Base-by-base conservation (phyloP, 2,329 filamentous ascomycete genomes). In the Colletotrichum falcatum region DNA sequence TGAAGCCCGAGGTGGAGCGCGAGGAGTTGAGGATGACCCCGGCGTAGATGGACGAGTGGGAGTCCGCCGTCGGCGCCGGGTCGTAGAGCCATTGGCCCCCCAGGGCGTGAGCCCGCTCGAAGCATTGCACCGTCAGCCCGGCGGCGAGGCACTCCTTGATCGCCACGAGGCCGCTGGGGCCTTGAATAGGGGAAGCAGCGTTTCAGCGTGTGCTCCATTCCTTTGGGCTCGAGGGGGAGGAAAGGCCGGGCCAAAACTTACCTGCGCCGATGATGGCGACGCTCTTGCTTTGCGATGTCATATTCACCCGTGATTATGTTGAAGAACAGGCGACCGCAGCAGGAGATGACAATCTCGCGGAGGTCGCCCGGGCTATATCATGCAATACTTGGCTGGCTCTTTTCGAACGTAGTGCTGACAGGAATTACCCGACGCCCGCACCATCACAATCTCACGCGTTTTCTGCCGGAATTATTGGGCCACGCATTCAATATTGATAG, bases 31-130 rank as follows among this genome's bases (percentile, higher is more conserved):
- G 72, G 28, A 81, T 74, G 7, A 79, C 76, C 48, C 80, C 77
- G 37, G 79, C 74, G 74, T 82, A 80, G 12, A 82, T 79, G 35
- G 77, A 77, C 3, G 78, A 80, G 42, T 74, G 72, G 44, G 79
- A 61, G 65, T 80, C 74, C 71, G 63, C 56, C 39, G 74, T 55
- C 70, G 69, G 70, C 61, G 75, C 73, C 4, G 75, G 71, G 48
- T 81, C 76, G 70, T 81, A 82, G 53, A 76, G 77, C 81, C 81
- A 83, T 65, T 79, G 78, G 42, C 81, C 81, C 51, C 81, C 82
- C 59, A 83, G 76, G 56, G 76, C 74, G 20, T 72, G 61, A 26
- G 78, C 77, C 18, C 74, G 73, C 72, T 83, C 81, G 70, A 81
- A 82, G 51, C 78, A 75, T 7, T 78, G 78, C 61, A 76, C 79